phyloP scores from a whole-genome alignment of 164 flowering plant genomes.

The Stephania yunnanensis region DNA sequence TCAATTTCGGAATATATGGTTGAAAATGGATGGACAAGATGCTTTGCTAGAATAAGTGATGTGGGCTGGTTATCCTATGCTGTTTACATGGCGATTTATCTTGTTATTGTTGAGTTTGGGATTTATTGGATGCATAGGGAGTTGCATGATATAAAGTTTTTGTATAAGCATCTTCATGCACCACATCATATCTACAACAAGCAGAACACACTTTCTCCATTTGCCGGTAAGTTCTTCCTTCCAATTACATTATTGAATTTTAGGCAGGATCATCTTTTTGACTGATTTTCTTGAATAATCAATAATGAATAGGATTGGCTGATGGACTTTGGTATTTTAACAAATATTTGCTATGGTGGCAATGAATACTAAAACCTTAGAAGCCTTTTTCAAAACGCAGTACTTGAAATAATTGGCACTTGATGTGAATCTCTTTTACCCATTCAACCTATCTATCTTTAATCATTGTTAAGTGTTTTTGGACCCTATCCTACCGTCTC shows the following conservation, averaged over 20 bases:
- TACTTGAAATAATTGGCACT: background rate
- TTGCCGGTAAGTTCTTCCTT: slow-evolving; percentile 64
- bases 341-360: background rate
- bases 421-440: background rate
- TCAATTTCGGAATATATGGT: slow-evolving; percentile 80
- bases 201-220: slow-evolving; percentile 92
- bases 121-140: slow-evolving; percentile 96
- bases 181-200: slow-evolving; percentile 98
- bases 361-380: background rate
- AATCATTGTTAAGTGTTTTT: background rate
- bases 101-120: slow-evolving; percentile 75
- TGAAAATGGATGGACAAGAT: slow-evolving; percentile 88
- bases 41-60: slow-evolving; percentile 62
- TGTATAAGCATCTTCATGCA: slow-evolving; percentile 93
- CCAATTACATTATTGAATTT: background rate
- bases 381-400: background rate
- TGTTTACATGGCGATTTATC: slow-evolving; percentile 41
- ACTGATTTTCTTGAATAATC: background rate
- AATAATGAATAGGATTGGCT: background rate
- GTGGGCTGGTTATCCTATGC: slow-evolving; percentile 57
- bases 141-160: slow-evolving; percentile 89
- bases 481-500: background rate
- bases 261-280: background rate
- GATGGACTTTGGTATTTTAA: background rate
- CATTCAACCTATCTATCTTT: background rate